Base-by-base conservation (phyloP, 1,284 basidiomycete genomes). In the Polyporus tsugae region DNA sequence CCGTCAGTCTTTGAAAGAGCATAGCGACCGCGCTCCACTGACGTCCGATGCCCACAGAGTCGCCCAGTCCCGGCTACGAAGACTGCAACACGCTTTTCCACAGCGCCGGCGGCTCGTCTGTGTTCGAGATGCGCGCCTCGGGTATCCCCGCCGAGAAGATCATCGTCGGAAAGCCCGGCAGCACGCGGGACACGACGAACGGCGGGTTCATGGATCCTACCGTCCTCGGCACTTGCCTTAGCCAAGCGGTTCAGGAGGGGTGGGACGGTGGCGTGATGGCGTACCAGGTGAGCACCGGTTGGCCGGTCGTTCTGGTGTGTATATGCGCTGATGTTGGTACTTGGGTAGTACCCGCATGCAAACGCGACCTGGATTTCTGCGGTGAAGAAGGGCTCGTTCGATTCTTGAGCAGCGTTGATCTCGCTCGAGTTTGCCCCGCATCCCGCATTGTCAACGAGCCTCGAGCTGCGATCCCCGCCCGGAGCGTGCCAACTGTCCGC, bases 161-260 rank as follows among this genome's bases (percentile, higher is more conserved):
- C 60, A 84, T 87, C 63, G 87, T 92, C 65, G 90, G 90, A 2
- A 91, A 91, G 78, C 90, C 89, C 0, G 89, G 82, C 0, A 81
- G 77, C 4, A 39, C 80, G 9, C 44, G 35, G n/a, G 75, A 81
- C 9, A 87, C 88, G 74, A 88, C 88, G 4, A 83, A 67, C 72
- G 89, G 85, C 71, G 91, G 90, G 6, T 90, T 83, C 75, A 89
- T 91, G 67, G 78, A 78, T 38, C 79, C 89, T 4, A 74, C 80
- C 1, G 84, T 83, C 0, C 81, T 91, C 19, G 87, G 88, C 19
- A 77, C 75, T 0, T 91, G 90, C 74, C 77, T 91, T 46, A 73
- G 79, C 7, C 80, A 86, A 70, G 91, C 88, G 1, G 84, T 87
- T 76, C 77, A 75, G 13, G 72, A 82, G 69, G 89, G 88, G 38